Evolutionary conservation across 352 stramenopile species (phyloP), one percentile per base, ranked within the genome.

Genomic region (Pythium plurisporium): DNA sequence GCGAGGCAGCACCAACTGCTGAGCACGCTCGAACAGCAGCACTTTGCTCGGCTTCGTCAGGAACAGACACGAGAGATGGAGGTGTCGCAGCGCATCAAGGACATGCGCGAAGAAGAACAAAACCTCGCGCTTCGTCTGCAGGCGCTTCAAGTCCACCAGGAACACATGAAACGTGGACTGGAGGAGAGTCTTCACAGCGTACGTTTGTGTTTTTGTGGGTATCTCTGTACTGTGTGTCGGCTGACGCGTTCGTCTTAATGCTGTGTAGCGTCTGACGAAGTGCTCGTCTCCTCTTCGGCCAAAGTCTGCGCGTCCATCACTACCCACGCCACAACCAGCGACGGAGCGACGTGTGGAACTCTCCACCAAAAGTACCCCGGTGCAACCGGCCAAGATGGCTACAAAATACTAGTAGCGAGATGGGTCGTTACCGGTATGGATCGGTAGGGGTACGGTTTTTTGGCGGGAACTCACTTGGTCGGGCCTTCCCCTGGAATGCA

Each of bases 61-160:
- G 78, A 88, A 43, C 71, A 69, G 38, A 33, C 69, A 26, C 73
- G 69, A 9, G 72, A 86, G 29, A 59, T 73, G 20, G 55, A 81
- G 26, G 76, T 73, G 1, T 53, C 67, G 29, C 31, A 45, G 22
- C 38, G 74, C 38, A 56, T 88, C 9, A 43, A 77, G 17, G 64
- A 70, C 38, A 80, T 88, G 64, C 66, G 67, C 11, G 64, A 88
- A 25, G 78, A 88, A 51, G 78, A 88, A 59, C 74, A 67, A 30
- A 82, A 79, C 45, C 33, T 86, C 22, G 38, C 61, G 25, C 31
- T 88, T 14, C 72, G 78, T 22, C 44, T 88, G 22, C 70, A 88
- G 47, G 76, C 75, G 20, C 73, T 88, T 29, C 64, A 71, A 29
- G 65, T 82, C n/a, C 78, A 85, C 33, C 75, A 84, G 30, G 46